Base-by-base conservation (phyloP, 1,284 basidiomycete genomes). In the Coniferiporia sulphurascens region DNA sequence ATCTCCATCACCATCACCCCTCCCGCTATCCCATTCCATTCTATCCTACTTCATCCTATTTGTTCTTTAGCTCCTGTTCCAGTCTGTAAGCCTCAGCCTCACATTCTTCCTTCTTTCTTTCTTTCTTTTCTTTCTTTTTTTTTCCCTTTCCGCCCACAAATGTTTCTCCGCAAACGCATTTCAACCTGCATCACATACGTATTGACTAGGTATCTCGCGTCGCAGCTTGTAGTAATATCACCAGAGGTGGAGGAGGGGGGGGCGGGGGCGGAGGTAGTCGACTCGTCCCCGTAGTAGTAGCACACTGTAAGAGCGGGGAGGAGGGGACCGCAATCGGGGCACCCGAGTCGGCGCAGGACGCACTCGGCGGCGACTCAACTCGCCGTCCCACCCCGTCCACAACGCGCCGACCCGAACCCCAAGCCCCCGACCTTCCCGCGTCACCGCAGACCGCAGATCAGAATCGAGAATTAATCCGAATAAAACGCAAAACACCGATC, bases 51-150 rank as follows among this genome's bases (percentile, higher is more conserved):
- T 27, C 27, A 27, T 27, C 5, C 27, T 5, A 27, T 27, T 27
- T 27, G 27, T 27, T 27, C 27, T 27, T 5, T 27, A 27, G 27
- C 5, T 27, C 27, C 27, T 27, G 27, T 27, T 27, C 27, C 27
- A 3, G 27, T 27, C 27, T 27, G 27, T 27, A 5, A 27, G 27
- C 27, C 5, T 27, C 27, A 27, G 27, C 27, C 5, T 27, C 27
- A 27, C 27, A 27, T 27, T 27, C 27, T 5, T 27, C 41, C 76
- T 74, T 35, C 80, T 81, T 44, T 82, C 82, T 3, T 85, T 82
- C 35, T 48, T 34, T 38, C 15, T 38, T 9, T n/a, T 58, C 21
- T 44, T 43, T 6, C 38, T 36, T 19, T 58, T 35, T 48, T 21
- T 54, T 12, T 13, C 15, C 12, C 49, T 21, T 12, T 3, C 21